These are phyloP conservation scores for Nannochloris sp. DNA, from an alignment of 139 green algal species.

Conservation along the genomic window DNA sequence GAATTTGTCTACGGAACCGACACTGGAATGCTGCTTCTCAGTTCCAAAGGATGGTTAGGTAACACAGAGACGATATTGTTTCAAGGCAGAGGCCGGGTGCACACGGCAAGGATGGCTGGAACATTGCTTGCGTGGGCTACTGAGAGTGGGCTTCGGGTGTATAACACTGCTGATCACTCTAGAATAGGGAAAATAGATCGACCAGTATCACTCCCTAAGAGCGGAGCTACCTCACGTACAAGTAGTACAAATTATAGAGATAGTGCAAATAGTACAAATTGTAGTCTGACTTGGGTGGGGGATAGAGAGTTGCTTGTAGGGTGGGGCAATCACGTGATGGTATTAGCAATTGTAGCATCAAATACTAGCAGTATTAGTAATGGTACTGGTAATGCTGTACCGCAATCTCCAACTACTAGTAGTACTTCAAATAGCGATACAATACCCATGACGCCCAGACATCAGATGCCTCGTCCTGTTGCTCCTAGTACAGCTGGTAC, in stretches of 20 bases:
- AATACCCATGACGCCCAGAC: too few relatives aligned
- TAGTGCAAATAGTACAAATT: slow-evolving; percentile 8
- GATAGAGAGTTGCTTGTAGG: slow-evolving; percentile 58
- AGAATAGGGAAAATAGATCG: slow-evolving; percentile 34
- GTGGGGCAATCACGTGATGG: slow-evolving; percentile 63
- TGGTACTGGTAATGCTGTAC: too few relatives aligned
- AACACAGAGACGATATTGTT: slow-evolving; percentile 66
- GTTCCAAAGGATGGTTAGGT: slow-evolving; percentile 80
- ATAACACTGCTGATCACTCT: slow-evolving; percentile 56
- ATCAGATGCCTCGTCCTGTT: too few relatives aligned
- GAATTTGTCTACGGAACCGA: slow-evolving; percentile 71
- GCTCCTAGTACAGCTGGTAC: too few relatives aligned
- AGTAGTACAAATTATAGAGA: background rate
- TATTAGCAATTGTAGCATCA: too few relatives aligned
- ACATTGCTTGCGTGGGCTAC: slow-evolving; percentile 83
- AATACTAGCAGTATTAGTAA: too few relatives aligned
- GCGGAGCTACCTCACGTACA: background rate
- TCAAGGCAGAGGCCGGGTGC: slow-evolving; percentile 58
- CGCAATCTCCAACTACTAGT: too few relatives aligned
- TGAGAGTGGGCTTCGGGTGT: slow-evolving; percentile 68
- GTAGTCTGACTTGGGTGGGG: slow-evolving; percentile 50
- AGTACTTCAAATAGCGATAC: too few relatives aligned
- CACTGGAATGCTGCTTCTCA: slow-evolving; percentile 62
- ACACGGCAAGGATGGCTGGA: slow-evolving; percentile 56
- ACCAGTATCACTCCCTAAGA: background rate